These are phyloP conservation scores for Phytophthora ramorum DNA, from an alignment of 352 stramenopile genomes.

Conservation along the genomic window DNA sequence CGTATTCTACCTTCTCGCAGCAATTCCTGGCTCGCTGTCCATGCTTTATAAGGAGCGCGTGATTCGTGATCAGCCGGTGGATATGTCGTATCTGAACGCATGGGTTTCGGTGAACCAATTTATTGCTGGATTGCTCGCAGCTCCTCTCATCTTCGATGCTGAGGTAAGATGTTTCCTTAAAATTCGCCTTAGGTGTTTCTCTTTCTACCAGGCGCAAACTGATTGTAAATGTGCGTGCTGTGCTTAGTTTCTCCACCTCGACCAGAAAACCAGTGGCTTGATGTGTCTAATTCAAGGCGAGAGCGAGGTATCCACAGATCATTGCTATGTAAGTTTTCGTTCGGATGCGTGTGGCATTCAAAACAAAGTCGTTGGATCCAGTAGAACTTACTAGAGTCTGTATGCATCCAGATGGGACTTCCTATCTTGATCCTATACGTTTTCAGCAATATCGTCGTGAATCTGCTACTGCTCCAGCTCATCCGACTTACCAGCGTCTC, in stretches of 20 bases:
- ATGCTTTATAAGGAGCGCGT: constrained; percentile 89
- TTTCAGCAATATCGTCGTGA: constrained; percentile 81
- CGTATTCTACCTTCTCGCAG: constrained; percentile 81
- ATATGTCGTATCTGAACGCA: constrained; percentile 89
- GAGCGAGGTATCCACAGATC: constrained; percentile 68
- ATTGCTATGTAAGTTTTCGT: constrained; percentile 70
- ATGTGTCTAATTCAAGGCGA: constrained; percentile 84
- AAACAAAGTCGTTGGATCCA: neutral
- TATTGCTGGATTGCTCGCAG: constrained; percentile 78
- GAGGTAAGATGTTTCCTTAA: constrained; percentile 38
- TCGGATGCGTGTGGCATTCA: neutral
- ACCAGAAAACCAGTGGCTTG: constrained; percentile 84
- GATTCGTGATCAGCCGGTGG: constrained; percentile 85
- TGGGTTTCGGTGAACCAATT: constrained; percentile 91
- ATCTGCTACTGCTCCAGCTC: constrained; percentile 74
- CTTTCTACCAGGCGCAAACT: neutral
- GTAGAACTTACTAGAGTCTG: constrained; percentile 2
- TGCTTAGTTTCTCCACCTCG: constrained; percentile 58
- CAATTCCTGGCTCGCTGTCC: constrained; percentile 77
- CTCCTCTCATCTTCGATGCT: constrained; percentile 84
- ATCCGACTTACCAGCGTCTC: constrained; percentile 81
- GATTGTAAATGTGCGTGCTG: constrained; percentile 1
- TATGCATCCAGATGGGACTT: constrained; percentile 64
- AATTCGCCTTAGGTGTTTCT: neutral
- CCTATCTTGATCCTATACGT: constrained; percentile 77